Evolutionary conservation across 345 rosid species (phyloP).

Genomic region (Gossypium raimondii): DNA sequence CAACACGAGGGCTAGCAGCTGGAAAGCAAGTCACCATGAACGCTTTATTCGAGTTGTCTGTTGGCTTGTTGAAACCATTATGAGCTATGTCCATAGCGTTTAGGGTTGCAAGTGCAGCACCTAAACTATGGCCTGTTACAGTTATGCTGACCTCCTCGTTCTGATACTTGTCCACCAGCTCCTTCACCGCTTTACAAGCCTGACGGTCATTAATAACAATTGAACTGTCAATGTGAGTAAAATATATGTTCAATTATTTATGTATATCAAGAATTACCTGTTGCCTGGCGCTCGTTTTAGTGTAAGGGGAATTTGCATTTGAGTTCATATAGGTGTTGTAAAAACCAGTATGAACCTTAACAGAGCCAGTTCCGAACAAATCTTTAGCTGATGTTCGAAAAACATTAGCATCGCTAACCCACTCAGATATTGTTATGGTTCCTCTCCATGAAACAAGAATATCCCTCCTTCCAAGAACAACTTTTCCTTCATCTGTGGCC

Average conservation of each 20-base stretch:
- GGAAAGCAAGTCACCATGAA: constrained; percentile 54
- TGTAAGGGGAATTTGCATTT: constrained; percentile 19
- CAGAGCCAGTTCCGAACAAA: neutral
- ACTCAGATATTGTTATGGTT: constrained; percentile 12
- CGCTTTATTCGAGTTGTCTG: constrained; percentile 11
- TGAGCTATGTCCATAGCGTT: constrained; percentile 54
- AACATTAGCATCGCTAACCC: constrained; percentile 19
- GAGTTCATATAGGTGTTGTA: constrained; percentile 30
- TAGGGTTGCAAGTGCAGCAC: constrained; percentile 57
- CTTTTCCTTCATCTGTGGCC: constrained; percentile 44
- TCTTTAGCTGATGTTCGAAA: constrained; percentile 1
- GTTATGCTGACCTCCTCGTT: constrained; percentile 69
- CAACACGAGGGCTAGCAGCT: constrained; percentile 59
- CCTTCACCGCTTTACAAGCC: constrained; percentile 40
- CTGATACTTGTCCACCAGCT: constrained; percentile 45
- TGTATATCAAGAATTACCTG: constrained; percentile 26
- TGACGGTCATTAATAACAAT: neutral
- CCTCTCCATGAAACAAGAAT: constrained; percentile 54
- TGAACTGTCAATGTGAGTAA: neutral
- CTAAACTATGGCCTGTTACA: constrained; percentile 59
- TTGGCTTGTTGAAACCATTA: constrained; percentile 23
- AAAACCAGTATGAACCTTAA: constrained; percentile 35
- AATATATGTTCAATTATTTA: neutral
- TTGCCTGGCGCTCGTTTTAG: constrained; percentile 37
- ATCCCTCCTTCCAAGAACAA: constrained; percentile 43